Evolutionary conservation across 2,329 filamentous ascomycete species (phyloP).

Genomic region (Cladophialophora psammophila): DNA sequence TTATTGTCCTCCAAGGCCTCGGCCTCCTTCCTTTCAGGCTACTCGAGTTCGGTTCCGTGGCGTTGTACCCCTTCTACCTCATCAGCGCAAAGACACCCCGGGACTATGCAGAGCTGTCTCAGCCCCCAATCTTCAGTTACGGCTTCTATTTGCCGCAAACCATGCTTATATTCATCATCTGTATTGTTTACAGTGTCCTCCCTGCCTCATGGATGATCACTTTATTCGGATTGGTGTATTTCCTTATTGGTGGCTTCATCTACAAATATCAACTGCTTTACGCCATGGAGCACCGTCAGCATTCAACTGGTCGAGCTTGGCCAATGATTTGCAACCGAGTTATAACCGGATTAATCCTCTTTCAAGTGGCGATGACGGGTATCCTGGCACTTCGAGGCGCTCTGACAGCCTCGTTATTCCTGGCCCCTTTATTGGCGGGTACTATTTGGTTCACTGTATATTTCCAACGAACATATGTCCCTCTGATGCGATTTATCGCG

Average conservation of each 20-base stretch:
- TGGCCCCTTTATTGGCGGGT: constrained; percentile 77
- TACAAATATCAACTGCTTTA: constrained; percentile 98
- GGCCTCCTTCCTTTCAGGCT: constrained; percentile 92
- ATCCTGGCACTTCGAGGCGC: constrained; percentile 78
- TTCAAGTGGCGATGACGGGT: constrained; percentile 89
- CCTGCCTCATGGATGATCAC: constrained; percentile 81
- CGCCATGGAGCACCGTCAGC: constrained; percentile 96
- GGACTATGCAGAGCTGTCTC: constrained; percentile 81
- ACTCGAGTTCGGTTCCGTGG: constrained; percentile 85
- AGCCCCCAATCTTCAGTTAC: constrained; percentile 89
- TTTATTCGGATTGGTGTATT: constrained; percentile 80
- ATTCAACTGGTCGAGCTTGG: constrained; percentile 93
- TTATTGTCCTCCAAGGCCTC: constrained; percentile 92
- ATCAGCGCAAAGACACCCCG: constrained; percentile 85
- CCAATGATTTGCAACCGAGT: constrained; percentile 94
- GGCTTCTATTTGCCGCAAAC: constrained; percentile 95
- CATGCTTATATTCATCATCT: constrained; percentile 91
- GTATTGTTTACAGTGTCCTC: constrained; percentile 90
- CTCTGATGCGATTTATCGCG: constrained; percentile 90
- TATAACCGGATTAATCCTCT: constrained; percentile 83
- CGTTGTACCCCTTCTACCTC: constrained; percentile 80
- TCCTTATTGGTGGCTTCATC: constrained; percentile 79
- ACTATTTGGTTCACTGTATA: constrained; percentile 91
- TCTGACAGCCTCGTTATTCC: constrained; percentile 73
- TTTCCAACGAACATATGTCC: constrained; percentile 81